Conservation (phyloP, 2,329 filamentous ascomycete genomes). For the Xylariaceae sp. region DNA sequence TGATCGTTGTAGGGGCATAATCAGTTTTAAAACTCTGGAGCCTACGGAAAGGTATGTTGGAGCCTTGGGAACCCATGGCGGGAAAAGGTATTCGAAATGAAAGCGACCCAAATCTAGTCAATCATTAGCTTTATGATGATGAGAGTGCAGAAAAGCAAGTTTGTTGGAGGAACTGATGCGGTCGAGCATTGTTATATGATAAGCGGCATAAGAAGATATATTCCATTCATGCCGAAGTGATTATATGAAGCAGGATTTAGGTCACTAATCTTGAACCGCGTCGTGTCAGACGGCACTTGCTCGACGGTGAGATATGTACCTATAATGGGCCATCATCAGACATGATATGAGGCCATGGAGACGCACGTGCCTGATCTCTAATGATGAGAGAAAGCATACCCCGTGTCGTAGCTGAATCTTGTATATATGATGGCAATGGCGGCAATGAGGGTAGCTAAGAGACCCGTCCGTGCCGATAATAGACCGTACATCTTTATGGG, state of each 20-base stretch:
- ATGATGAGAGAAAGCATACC: constrained; percentile 32
- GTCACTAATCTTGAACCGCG: constrained; percentile 20
- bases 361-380: constrained; percentile 11
- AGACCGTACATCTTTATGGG: constrained; percentile 28
- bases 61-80: constrained; percentile 61
- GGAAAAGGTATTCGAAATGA: constrained; percentile 30
- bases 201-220: background rate
- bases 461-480: constrained; percentile 24
- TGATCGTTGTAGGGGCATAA: constrained; percentile 86
- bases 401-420: constrained; percentile 17
- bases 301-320: constrained; percentile 10
- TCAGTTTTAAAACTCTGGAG: constrained; percentile 86
- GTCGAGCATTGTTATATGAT: background rate
- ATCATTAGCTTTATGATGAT: constrained; percentile 2
- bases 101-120: constrained; percentile 5
- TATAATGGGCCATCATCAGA: background rate
- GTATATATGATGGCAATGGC: constrained; percentile 27
- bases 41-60: constrained; percentile 73
- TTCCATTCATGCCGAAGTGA: constrained; percentile 2
- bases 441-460: constrained; percentile 30
- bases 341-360: constrained; percentile 5
- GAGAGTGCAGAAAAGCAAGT: background rate
- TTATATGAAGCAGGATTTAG: constrained; percentile 20
- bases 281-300: constrained; percentile 32
- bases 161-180: background rate